These are phyloP conservation scores for Taphrina communis DNA, from an alignment of 1,139 yeast genomes.

Conservation along the genomic window DNA sequence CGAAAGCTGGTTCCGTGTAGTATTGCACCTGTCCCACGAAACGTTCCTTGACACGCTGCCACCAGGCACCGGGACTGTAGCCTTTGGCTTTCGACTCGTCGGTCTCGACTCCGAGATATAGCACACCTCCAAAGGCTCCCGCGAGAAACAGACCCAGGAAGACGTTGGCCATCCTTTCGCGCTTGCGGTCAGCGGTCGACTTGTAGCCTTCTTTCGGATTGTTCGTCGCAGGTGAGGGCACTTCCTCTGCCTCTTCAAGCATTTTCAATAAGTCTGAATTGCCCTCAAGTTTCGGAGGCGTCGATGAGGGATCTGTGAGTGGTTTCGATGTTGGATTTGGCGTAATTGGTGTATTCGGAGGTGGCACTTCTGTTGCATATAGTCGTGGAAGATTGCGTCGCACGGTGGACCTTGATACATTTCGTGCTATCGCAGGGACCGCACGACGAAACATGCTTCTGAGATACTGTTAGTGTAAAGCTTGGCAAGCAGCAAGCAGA, in stretches of 20 bases:
- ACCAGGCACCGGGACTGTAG: constrained; percentile 66
- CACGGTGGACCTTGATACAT: neutral
- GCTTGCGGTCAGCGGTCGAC: constrained; percentile 47
- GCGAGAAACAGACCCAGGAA: constrained; percentile 59
- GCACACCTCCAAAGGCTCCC: constrained; percentile 67
- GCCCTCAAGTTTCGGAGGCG: constrained; percentile 36
- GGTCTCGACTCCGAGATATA: constrained; percentile 66
- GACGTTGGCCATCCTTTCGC: constrained; percentile 69
- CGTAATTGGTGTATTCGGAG: constrained; percentile 8
- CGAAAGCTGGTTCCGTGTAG: constrained; percentile 92
- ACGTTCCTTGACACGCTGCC: constrained; percentile 72
- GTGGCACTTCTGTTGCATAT: constrained; percentile 27
- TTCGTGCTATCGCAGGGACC: neutral
- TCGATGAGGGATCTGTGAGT: neutral
- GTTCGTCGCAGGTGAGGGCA: constrained; percentile 16
- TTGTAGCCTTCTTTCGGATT: constrained; percentile 52
- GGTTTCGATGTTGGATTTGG: constrained; percentile 28
- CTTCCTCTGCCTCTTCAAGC: constrained; percentile 36
- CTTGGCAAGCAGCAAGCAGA: too few relatives aligned
- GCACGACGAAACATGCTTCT: constrained; percentile 1
- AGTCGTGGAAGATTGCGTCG: constrained; percentile 6
- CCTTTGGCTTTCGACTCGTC: constrained; percentile 64
- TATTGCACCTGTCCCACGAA: constrained; percentile 76
- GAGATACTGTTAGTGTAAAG: neutral
- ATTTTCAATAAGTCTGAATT: constrained; percentile 25